Conservation (phyloP, 2,329 filamentous ascomycete species). For the Colletotrichum spaethianum region DNA sequence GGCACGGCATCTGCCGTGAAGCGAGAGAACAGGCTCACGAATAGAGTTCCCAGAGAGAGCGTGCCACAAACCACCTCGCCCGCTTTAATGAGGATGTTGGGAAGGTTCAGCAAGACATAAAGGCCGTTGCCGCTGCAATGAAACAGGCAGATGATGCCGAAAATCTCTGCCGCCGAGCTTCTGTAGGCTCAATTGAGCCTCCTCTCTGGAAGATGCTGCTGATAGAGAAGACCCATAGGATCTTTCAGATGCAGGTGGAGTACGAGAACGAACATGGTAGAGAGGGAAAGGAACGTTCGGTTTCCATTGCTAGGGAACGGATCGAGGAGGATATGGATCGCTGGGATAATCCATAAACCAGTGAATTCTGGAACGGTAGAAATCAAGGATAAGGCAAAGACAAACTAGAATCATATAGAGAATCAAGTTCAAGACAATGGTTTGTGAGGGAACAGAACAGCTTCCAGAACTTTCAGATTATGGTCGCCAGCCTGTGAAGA, state of each 20-base stretch:
- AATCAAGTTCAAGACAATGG: neutral
- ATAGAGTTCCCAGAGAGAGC: neutral
- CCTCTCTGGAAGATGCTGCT: conserved; percentile 1
- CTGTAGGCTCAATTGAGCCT: neutral
- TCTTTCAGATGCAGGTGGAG: neutral
- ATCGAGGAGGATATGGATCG: neutral
- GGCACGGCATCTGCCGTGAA: neutral
- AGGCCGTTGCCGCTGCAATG: neutral
- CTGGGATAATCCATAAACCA: neutral
- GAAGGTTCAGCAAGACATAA: neutral
- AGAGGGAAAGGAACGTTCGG: no score
- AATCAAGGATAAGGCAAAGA: neutral
- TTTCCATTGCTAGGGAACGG: neutral
- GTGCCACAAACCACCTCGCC: neutral
- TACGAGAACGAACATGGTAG: neutral
- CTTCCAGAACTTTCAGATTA: neutral
- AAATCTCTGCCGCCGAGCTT: neutral
- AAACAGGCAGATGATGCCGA: neutral
- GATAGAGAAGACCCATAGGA: neutral
- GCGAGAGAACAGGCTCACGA: neutral
- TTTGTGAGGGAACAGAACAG: no score
- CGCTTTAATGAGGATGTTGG: neutral
- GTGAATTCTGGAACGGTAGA: neutral
- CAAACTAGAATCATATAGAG: neutral
- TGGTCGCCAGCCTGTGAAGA: neutral